These are phyloP conservation scores for Dittrichia graveolens DNA, from an alignment of 129 eudicot species.

Conservation along the genomic window DNA sequence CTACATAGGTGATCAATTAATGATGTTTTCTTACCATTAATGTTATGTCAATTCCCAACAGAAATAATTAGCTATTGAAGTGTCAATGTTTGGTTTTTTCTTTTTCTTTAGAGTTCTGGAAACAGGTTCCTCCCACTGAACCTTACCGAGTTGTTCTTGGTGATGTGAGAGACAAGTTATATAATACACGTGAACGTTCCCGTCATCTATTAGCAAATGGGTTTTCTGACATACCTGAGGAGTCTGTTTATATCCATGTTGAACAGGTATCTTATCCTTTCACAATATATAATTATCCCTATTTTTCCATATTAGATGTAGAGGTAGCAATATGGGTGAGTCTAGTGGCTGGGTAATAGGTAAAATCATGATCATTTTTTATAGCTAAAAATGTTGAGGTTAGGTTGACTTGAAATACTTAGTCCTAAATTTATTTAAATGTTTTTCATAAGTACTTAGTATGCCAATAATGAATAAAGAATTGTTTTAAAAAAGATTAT, in stretches of 20 bases:
- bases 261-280: constrained; percentile 60
- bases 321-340: not conserved
- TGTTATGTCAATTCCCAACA: constrained; percentile 1
- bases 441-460: not conserved
- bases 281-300: not conserved
- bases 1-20: constrained; percentile 62
- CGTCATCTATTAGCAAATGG: constrained; percentile 85
- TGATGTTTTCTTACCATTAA: not conserved
- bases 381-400: not conserved
- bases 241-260: constrained; percentile 62
- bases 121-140: constrained; percentile 78
- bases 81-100: not conserved
- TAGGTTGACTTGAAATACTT: not conserved
- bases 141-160: constrained; percentile 95
- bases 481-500: not conserved
- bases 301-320: constrained; percentile 6
- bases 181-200: constrained; percentile 89
- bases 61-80: constrained; percentile 1
- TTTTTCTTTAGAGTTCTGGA: constrained; percentile 85
- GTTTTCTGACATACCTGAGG: constrained; percentile 83
- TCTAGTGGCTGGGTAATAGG: not conserved
- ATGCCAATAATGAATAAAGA: not conserved
- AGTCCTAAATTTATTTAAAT: not conserved
- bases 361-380: not conserved
- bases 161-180: constrained; percentile 91